Percentiles rank a stretch among this genome's conserved stretches.
Conservation (phyloP, 345 rosid species). For the Eutrema yunnanense region DNA sequence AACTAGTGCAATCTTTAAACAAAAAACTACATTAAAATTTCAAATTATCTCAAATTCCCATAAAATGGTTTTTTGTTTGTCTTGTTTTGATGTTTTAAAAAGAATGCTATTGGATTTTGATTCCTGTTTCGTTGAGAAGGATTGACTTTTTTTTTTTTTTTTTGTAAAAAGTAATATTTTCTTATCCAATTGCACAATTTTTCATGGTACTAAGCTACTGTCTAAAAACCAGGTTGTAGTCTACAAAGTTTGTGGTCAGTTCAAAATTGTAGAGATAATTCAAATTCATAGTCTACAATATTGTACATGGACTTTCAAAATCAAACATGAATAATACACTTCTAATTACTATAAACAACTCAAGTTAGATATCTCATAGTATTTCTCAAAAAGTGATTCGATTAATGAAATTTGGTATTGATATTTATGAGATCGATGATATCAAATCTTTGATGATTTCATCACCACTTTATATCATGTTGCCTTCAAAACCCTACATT, state of each 20-base stretch:
- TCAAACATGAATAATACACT: not conserved
- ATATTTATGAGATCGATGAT: not conserved
- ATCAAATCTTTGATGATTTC: not conserved
- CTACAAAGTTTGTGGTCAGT: not conserved
- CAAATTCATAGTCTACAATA: not conserved
- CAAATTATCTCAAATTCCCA: slow-evolving; percentile 18
- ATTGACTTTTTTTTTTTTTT: not conserved
- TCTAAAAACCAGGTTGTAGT: not conserved
- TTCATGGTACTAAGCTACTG: not conserved
- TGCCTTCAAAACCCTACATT: not conserved
- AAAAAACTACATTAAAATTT: not conserved
- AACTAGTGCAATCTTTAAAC: not conserved
- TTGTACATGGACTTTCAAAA: not conserved
- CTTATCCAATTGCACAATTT: not conserved
- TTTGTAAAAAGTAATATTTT: not conserved
- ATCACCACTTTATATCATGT: not conserved
- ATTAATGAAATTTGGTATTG: not conserved
- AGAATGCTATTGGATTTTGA: not conserved
- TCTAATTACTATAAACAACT: not conserved
- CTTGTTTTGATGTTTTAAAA: not conserved
- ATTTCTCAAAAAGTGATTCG: not conserved
- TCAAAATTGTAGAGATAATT: not conserved
- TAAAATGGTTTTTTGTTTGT: not conserved
- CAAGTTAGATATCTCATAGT: not conserved
- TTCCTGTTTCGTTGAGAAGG: not conserved